Conservation (phyloP, 768 basidiomycete genomes). For the Hortiboletus campestris region DNA sequence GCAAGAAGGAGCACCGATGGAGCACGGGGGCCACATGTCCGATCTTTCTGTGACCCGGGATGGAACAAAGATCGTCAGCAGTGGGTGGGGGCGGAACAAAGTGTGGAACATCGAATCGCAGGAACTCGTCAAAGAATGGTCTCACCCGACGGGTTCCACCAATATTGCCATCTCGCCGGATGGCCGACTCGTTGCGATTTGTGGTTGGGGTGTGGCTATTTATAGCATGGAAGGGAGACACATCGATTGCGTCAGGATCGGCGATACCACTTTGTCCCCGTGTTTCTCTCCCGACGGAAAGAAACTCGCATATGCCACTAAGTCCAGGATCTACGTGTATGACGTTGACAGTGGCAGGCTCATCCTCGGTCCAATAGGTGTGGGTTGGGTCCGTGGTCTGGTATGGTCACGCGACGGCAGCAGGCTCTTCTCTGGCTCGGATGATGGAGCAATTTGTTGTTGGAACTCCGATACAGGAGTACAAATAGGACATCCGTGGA, state of each 20-base stretch:
- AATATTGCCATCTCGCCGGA: neutral
- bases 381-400: neutral
- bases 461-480: neutral
- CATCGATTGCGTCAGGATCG: neutral
- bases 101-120: slow-evolving; percentile 1
- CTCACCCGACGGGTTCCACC: fast-evolving
- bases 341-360: neutral
- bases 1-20: neutral
- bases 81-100: neutral
- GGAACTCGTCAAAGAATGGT: neutral
- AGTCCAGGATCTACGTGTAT: neutral
- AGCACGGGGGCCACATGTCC: fast-evolving
- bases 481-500: neutral
- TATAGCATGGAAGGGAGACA: too few relatives aligned
- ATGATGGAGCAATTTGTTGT: neutral
- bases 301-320: neutral
- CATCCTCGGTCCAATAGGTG: neutral
- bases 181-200: neutral
- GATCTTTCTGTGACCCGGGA: neutral
- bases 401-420: neutral
- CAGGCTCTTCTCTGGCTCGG: neutral
- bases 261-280: neutral
- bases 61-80: neutral
- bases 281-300: slow-evolving; percentile 1
- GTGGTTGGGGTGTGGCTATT: too few relatives aligned